Base-by-base conservation (phyloP, 73 alveolate genomes). In the Stentor roeselii region DNA sequence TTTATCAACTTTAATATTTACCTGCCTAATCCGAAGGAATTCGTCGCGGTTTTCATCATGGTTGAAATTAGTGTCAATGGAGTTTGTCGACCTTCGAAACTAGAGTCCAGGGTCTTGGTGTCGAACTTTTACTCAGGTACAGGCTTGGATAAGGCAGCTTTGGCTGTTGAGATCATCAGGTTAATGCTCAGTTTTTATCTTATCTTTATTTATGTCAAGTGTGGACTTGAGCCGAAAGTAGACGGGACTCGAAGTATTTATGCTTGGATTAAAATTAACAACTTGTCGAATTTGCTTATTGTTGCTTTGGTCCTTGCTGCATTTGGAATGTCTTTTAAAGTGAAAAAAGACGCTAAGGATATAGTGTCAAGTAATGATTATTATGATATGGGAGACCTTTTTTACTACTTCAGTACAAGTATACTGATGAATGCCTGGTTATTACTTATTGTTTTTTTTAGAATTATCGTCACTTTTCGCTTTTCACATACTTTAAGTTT, bases 261-360 rank as follows among this genome's bases (percentile, higher is more conserved):
- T 36, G 11, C 21, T 67, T 67, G n/a, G 80, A 27, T 67, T 67
- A 30, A 3, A 27, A 34, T 32, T 21, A 67, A 32, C 21, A 32
- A 32, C n/a, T 15, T 67, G 1, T 36, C 41, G 37, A 32, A 67
- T 67, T 67, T 67, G 37, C 11, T 67, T 67, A 34, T 67, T 0
- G 11, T 34, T 67, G n/a, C 3, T 30, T 1, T 67, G 80, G 34
- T 67, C 34, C 27, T 67, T 21, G n/a, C 80, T 30, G 41, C 80
- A 27, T 67, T 67, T 67, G 80, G 42, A 27, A 27, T 67, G 21
- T 21, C n/a, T 67, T 67, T 67, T 34, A 67, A 67, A 34, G 41
- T 21, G 2, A 32, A 67, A 27, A 67, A 14, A n/a, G 21, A n/a
- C 42, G 21, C n/a, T 21, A 34, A 40, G 41, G 41, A 67, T 67